A percentile compares a stretch with the other conserved stretches of the same genome.
These are phyloP conservation scores for Lactarius psammicola DNA, from an alignment of 768 basidiomycete genomes.

Conservation along the genomic window DNA sequence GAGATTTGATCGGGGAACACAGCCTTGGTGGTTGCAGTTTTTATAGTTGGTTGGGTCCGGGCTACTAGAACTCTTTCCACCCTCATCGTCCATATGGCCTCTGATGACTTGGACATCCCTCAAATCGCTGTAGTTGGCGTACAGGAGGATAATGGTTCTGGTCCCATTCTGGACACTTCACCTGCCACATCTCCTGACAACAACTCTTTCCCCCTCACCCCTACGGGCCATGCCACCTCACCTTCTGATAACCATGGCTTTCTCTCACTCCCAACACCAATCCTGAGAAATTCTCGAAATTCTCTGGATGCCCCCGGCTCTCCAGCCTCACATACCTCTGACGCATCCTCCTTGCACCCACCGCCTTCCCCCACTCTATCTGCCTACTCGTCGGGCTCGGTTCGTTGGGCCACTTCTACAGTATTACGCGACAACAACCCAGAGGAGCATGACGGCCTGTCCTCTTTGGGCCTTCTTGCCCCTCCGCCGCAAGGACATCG, in stretches of 20 bases:
- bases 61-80: neutral
- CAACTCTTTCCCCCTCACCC: neutral
- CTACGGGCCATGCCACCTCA: neutral
- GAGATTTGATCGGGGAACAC: neutral
- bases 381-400: conserved; percentile 49
- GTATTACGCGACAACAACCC: conserved; percentile 70
- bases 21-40: neutral
- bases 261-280: conserved; percentile 22
- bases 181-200: conserved; percentile 2
- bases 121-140: conserved; percentile 29
- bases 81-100: conserved; percentile 13
- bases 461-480: conserved; percentile 52
- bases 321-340: conserved; percentile 36
- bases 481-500: conserved; percentile 41
- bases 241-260: conserved; percentile 18
- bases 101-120: conserved; percentile 23
- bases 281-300: conserved; percentile 25
- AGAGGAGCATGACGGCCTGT: conserved; percentile 50
- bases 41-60: neutral
- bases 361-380: conserved; percentile 82
- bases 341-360: conserved; percentile 39
- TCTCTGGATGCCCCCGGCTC: conserved; percentile 38
- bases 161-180: neutral
- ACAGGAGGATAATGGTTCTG: conserved; percentile 4
- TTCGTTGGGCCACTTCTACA: conserved; percentile 55